phyloP scores from a whole-genome alignment of 2,329 filamentous ascomycete species.

The Hysterium pulicare region DNA sequence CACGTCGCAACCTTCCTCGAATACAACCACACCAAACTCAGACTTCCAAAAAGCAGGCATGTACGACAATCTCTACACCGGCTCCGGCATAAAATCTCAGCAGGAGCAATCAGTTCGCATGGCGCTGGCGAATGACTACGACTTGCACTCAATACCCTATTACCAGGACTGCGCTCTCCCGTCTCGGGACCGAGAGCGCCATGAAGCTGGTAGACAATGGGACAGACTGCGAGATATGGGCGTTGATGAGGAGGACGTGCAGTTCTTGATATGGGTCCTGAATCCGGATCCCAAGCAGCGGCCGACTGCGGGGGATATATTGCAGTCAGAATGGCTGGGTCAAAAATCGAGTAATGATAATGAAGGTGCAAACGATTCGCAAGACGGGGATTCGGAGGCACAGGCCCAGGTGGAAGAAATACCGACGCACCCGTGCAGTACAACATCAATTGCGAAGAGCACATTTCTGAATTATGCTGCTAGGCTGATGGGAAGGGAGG shows the following conservation, averaged over 20 bases:
- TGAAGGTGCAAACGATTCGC: too few relatives aligned
- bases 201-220: background rate
- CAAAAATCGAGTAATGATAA: too few relatives aligned
- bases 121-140: background rate
- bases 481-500: too few relatives aligned
- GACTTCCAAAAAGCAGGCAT: background rate
- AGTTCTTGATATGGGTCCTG: background rate
- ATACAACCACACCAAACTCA: background rate
- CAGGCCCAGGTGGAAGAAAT: too few relatives aligned
- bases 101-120: background rate
- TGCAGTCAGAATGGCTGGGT: background rate
- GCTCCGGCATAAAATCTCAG: slow-evolving; percentile 10
- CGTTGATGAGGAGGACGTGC: background rate
- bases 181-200: background rate
- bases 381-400: too few relatives aligned
- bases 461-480: too few relatives aligned
- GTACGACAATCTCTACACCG: slow-evolving; percentile 7
- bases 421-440: too few relatives aligned
- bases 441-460: too few relatives aligned
- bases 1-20: slow-evolving; percentile 8
- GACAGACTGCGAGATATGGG: background rate
- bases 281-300: background rate
- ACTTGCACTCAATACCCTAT: background rate
- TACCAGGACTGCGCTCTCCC: background rate
- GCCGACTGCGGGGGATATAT: background rate